A percentile compares a stretch with the other conserved stretches of the same genome.
Conservation (phyloP, 768 basidiomycete genomes). For the Mycena rebaudengoi region DNA sequence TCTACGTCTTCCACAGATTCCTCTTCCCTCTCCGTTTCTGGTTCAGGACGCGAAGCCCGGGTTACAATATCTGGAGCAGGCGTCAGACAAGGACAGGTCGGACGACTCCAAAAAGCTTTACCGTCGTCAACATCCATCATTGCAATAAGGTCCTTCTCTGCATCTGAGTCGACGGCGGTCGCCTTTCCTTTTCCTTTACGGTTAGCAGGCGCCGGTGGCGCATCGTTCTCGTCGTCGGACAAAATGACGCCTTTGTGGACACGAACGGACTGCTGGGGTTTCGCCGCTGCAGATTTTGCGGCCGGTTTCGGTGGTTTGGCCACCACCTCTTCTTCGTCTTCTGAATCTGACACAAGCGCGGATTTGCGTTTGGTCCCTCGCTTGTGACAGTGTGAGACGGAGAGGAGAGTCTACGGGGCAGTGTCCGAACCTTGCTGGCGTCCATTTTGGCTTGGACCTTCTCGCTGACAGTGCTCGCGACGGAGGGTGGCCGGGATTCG, state of each 20-base stretch:
- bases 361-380: slow-evolving; percentile 56
- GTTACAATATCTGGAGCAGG: slow-evolving; percentile 41
- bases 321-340: slow-evolving; percentile 35
- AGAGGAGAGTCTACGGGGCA: not conserved
- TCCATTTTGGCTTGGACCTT: slow-evolving; percentile 29
- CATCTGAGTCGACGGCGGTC: slow-evolving; percentile 42
- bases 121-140: slow-evolving; percentile 87
- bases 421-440: slow-evolving; percentile 21
- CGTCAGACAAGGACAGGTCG: not conserved
- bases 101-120: slow-evolving; percentile 31
- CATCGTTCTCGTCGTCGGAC: slow-evolving; percentile 69
- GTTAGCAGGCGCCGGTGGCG: slow-evolving; percentile 35
- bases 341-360: slow-evolving; percentile 39
- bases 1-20: slow-evolving; percentile 39
- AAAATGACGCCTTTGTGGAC: slow-evolving; percentile 58
- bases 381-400: slow-evolving; percentile 15
- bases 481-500: slow-evolving; percentile 6
- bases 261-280: slow-evolving; percentile 33
- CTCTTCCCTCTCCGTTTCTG: slow-evolving; percentile 26
- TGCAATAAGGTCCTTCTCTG: slow-evolving; percentile 58
- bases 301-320: slow-evolving; percentile 3
- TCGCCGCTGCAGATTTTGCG: not conserved
- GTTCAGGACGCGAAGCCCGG: slow-evolving; percentile 33
- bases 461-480: slow-evolving; percentile 13
- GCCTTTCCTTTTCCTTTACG: slow-evolving; percentile 44